Evolutionary conservation across 2,329 filamentous ascomycete genomes (phyloP).

Genomic region (Pestalotiopsis sp.): DNA sequence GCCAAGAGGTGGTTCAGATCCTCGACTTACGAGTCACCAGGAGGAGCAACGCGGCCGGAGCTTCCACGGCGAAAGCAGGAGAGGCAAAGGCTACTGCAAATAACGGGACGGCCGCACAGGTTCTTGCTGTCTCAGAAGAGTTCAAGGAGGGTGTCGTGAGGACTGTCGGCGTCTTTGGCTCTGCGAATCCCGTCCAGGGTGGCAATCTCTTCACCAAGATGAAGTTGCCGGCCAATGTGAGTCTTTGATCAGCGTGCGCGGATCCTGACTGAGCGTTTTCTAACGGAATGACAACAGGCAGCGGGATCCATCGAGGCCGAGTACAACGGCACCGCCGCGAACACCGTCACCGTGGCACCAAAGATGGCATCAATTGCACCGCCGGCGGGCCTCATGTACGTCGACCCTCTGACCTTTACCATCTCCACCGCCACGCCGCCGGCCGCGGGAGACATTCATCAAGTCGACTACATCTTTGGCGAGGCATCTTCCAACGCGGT

Average conservation of each 20-base stretch:
- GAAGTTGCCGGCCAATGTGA: slow-evolving; percentile 13
- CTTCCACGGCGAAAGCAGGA: neutral
- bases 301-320: slow-evolving; percentile 17
- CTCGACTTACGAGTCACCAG: neutral
- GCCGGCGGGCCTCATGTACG: slow-evolving; percentile 16
- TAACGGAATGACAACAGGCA: neutral
- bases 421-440: slow-evolving; percentile 9
- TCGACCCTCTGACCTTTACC: slow-evolving; percentile 16
- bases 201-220: slow-evolving; percentile 14
- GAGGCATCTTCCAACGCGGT: slow-evolving; percentile 12
- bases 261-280: neutral
- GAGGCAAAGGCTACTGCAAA: neutral
- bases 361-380: slow-evolving; percentile 10
- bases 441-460: slow-evolving; percentile 11
- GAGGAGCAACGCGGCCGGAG: neutral
- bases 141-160: slow-evolving; percentile 12
- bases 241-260: neutral
- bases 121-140: neutral
- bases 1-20: neutral
- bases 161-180: slow-evolving; percentile 12
- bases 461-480: slow-evolving; percentile 19
- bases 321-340: slow-evolving; percentile 15
- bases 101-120: neutral
- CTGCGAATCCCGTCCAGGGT: slow-evolving; percentile 6
- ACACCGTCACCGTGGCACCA: slow-evolving; percentile 14